phyloP scores from a whole-genome alignment of 2,329 filamentous ascomycete species.

The Alternaria solani region DNA sequence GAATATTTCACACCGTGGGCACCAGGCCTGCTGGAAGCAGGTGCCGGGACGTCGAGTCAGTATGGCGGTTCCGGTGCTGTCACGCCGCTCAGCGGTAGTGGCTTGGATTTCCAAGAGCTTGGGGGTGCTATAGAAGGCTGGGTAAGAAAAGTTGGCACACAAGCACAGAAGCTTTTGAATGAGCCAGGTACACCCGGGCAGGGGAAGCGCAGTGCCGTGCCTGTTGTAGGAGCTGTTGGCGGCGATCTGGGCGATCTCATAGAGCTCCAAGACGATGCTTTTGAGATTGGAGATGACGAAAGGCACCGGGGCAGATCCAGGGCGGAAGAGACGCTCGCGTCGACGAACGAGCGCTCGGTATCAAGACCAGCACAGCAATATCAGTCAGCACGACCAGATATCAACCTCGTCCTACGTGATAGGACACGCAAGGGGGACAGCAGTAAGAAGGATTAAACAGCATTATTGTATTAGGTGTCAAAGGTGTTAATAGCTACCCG shows the following conservation, averaged over 20 bases:
- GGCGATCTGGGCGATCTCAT: conserved; percentile 70
- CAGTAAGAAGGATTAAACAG: conserved; percentile 41
- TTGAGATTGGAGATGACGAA: conserved; percentile 51
- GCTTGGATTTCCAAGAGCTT: conserved; percentile 75
- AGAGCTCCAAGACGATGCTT: conserved; percentile 70
- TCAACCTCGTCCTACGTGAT: conserved; percentile 42
- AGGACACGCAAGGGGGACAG: conserved; percentile 34
- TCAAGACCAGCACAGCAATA: conserved; percentile 33
- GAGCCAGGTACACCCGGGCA: conserved; percentile 43
- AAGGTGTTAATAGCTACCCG: conserved; percentile 17
- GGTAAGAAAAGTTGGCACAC: conserved; percentile 81
- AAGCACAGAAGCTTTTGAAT: conserved; percentile 56
- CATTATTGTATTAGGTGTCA: conserved; percentile 8
- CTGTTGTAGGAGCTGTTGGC: conserved; percentile 51
- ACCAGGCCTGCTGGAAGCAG: conserved; percentile 43
- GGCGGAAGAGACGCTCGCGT: conserved; percentile 22
- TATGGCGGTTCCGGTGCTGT: conserved; percentile 40
- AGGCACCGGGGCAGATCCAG: conserved; percentile 37
- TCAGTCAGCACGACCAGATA: conserved; percentile 42
- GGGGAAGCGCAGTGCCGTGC: conserved; percentile 42
- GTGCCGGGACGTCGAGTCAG: conserved; percentile 39
- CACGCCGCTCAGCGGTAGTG: conserved; percentile 41
- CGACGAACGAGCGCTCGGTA: conserved; percentile 26
- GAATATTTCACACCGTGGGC: conserved; percentile 54
- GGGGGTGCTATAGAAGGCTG: conserved; percentile 89